These are phyloP conservation scores for Sporormia fimetaria DNA, from an alignment of 495 filamentous ascomycete genomes.

Conservation along the genomic window DNA sequence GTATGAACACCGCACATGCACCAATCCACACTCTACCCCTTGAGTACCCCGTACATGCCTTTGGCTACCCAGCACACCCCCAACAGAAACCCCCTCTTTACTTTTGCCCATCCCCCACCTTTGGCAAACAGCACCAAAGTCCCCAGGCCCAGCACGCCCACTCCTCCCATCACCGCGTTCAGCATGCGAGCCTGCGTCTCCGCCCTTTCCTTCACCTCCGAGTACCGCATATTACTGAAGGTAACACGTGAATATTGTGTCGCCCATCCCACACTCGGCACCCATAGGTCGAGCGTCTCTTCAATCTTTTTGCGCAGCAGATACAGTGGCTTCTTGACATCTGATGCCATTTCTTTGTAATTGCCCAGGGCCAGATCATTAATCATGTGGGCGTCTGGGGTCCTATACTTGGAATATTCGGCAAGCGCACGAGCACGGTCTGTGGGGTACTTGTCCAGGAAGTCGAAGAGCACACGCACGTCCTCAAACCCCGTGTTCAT, in stretches of 20 bases:
- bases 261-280: constrained; percentile 69
- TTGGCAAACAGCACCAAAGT: no score
- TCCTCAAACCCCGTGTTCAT: constrained; percentile 38
- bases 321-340: constrained; percentile 65
- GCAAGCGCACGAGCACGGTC: constrained; percentile 49
- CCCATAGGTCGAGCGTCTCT: constrained; percentile 63
- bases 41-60: no score
- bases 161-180: constrained; percentile 11
- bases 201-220: constrained; percentile 59
- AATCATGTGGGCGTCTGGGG: constrained; percentile 72
- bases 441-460: constrained; percentile 41
- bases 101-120: no score
- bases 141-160: no score
- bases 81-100: no score
- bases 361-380: constrained; percentile 87
- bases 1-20: no score
- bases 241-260: constrained; percentile 91
- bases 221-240: constrained; percentile 86
- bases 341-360: constrained; percentile 83
- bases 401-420: constrained; percentile 61
- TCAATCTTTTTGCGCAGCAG: constrained; percentile 71
- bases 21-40: no score
- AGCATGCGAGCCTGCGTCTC: constrained; percentile 48
- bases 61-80: no score
- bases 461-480: constrained; percentile 49